Conservation (phyloP, 2,329 filamentous ascomycete species). For the Cordyceps javanica region DNA sequence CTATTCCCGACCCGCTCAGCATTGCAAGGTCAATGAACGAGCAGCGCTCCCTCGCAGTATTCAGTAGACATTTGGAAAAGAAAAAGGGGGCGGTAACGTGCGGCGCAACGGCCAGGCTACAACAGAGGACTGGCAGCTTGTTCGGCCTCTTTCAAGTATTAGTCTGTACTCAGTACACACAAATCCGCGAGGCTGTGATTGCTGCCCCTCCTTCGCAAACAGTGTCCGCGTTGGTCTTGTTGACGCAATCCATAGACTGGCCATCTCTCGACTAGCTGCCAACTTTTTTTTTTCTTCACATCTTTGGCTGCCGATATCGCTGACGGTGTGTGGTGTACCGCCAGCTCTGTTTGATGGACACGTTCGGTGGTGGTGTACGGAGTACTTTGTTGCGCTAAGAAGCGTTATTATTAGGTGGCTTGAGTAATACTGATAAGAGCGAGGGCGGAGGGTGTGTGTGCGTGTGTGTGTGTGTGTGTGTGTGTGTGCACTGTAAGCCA, state of each 20-base stretch:
- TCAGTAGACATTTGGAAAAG: too few species aligned
- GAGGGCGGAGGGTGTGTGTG: background rate
- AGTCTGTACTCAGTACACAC: background rate
- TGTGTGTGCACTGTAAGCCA: background rate
- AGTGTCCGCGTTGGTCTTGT: background rate
- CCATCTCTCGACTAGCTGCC: background rate
- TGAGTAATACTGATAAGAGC: too few species aligned
- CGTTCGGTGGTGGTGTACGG: background rate
- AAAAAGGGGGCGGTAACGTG: too few species aligned
- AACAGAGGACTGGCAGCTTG: background rate
- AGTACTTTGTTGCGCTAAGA: too few species aligned
- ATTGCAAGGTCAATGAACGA: too few species aligned
- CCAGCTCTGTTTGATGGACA: too few species aligned
- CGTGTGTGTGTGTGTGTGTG: background rate
- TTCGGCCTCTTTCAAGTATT: background rate
- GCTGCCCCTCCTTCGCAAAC: background rate
- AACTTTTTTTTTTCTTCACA: background rate
- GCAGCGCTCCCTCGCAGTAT: too few species aligned
- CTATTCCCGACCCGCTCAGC: too few species aligned
- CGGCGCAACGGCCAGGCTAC: too few species aligned
- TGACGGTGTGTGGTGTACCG: background rate
- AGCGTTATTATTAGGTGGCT: conserved; percentile 1
- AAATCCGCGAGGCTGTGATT: background rate
- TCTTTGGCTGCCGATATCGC: conserved; percentile 3
- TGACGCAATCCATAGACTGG: background rate